A percentile compares a stretch with the other conserved stretches of the same genome.
phyloP scores from a whole-genome alignment of 371 early-diverging fungal genomes.

The Mortierella sp. region DNA sequence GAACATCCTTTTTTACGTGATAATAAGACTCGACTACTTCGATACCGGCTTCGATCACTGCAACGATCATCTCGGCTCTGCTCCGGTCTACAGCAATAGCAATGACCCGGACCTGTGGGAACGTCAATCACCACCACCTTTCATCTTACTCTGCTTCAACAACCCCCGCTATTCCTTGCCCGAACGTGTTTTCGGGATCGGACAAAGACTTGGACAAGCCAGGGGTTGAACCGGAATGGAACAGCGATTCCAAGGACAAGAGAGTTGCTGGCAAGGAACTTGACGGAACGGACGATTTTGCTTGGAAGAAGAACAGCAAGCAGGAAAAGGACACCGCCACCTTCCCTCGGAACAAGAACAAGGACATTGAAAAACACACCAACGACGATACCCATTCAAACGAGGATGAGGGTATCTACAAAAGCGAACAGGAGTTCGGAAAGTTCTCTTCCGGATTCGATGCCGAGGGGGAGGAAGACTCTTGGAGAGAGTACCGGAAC shows the following conservation, averaged over 20 bases:
- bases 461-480: neutral
- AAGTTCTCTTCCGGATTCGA: neutral
- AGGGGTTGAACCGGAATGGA: neutral
- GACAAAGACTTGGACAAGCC: neutral
- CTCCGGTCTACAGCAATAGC: constrained; percentile 15
- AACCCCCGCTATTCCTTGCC: neutral
- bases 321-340: neutral
- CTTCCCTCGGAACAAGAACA: neutral
- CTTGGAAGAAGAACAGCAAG: neutral
- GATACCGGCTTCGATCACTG: neutral
- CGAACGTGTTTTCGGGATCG: neutral
- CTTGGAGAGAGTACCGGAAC: neutral
- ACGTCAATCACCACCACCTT: neutral
- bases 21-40: neutral
- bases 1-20: neutral
- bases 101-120: neutral
- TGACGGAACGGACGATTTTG: too few species aligned
- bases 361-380: neutral
- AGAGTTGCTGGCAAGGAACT: too few species aligned
- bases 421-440: neutral
- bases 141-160: constrained; percentile 22
- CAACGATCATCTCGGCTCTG: constrained; percentile 17
- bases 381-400: neutral
- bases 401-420: neutral
- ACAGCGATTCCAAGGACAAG: too few species aligned